phyloP scores from a whole-genome alignment of 2,329 filamentous ascomycete genomes.

The Aspergillus neoniger region DNA sequence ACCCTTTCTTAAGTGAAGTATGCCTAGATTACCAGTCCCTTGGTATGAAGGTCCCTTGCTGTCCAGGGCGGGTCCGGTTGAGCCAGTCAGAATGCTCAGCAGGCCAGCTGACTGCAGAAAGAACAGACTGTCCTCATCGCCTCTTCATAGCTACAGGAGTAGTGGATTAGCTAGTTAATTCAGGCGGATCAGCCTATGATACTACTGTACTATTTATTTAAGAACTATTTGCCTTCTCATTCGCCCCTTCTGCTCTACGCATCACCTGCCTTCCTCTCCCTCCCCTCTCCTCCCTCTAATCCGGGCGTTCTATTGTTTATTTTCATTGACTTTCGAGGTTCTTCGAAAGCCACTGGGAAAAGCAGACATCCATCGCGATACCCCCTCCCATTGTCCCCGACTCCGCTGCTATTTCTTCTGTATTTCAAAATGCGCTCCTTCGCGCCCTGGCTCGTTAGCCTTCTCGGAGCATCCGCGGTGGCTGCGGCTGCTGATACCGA shows the following conservation, averaged over 20 bases:
- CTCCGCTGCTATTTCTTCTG: background rate
- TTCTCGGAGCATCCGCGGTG: slow-evolving; percentile 41
- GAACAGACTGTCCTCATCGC: slow-evolving; percentile 47
- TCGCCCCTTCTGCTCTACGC: slow-evolving; percentile 6
- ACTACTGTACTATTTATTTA: background rate
- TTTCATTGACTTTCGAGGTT: slow-evolving; percentile 10
- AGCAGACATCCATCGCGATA: background rate
- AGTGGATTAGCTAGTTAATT: slow-evolving; percentile 8
- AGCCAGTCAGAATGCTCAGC: slow-evolving; percentile 31
- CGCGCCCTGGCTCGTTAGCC: slow-evolving; percentile 41
- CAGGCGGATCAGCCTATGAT: slow-evolving; percentile 2
- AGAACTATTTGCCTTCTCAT: slow-evolving; percentile 8
- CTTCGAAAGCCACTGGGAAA: background rate
- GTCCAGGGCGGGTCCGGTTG: slow-evolving; percentile 24
- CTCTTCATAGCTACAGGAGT: slow-evolving; percentile 13
- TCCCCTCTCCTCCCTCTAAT: background rate
- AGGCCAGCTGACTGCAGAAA: slow-evolving; percentile 32
- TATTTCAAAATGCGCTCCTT: slow-evolving; percentile 41
- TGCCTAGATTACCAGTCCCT: slow-evolving; percentile 3
- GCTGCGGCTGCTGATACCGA: slow-evolving; percentile 31
- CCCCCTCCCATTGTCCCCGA: background rate
- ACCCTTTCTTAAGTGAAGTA: background rate
- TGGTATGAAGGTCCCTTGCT: slow-evolving; percentile 24
- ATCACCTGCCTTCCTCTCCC: background rate
- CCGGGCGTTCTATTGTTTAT: background rate